Evolutionary conservation across 345 rosid species (phyloP), one percentile per base, ranked within the genome.

Genomic region (Salix exigua): DNA sequence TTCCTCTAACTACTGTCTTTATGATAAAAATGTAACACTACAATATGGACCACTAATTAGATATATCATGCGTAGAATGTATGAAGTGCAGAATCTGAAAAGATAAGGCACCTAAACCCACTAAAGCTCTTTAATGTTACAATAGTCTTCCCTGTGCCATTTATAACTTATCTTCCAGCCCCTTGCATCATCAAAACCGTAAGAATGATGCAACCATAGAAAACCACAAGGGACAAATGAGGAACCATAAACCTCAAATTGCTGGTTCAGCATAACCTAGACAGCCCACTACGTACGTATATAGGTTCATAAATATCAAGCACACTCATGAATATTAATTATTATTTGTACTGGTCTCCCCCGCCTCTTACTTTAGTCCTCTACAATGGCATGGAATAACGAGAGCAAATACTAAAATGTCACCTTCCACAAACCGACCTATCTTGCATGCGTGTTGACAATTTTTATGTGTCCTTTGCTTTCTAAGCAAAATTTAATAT

Each of bases 381-480:
- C 4, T 55, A 55, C 21, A 33, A 66, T 35, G 23, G 44, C 40
- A 66, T 66, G 10, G 28, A 1, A 4, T 4, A 21, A 35, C 23
- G 37, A 30, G 23, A 35, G 69, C 31, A 46, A 46, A 77, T 71
- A 23, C 26, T 63, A 35, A 23, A 0, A 37, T 25, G 50, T 70
- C 50, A 53, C 68, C 77, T 68, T 77, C 81, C 84, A 82, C 76
- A 78, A 35, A 72, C 74, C 71, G 62, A 46, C 79, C 64, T 46
- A 62, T 17, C 60, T 55, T 82, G 81, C 84, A 82, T 66, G 79
- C 81, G 82, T 75, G 65, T 82, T 69, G 82, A 75, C 70, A 0
- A 53, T 3, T 46, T 64, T 66, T 19, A 30, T 7, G 1, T 53
- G 3, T 38, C 58, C 5, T 14, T 10, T 26, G 13, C 69, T 66